These are phyloP conservation scores for Meyerozyma athensensis DNA, from an alignment of 1,139 yeast genomes.

Conservation along the genomic window DNA sequence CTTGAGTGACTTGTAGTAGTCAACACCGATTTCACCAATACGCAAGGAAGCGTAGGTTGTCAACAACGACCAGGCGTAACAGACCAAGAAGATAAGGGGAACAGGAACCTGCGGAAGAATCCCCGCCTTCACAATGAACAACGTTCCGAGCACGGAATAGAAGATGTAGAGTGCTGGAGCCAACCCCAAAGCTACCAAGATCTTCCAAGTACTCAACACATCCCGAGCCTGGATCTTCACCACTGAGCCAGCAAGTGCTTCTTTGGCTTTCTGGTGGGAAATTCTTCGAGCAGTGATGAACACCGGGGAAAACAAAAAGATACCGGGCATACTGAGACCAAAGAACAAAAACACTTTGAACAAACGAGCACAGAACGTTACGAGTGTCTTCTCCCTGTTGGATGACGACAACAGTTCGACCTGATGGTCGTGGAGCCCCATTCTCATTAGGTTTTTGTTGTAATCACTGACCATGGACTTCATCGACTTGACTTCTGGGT, in stretches of 20 bases:
- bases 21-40: slow-evolving; percentile 41
- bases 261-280: slow-evolving; percentile 33
- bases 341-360: slow-evolving; percentile 30
- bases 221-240: slow-evolving; percentile 45
- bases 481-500: slow-evolving; percentile 31
- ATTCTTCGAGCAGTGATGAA: slow-evolving; percentile 34
- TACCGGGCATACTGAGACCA: slow-evolving; percentile 39
- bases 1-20: slow-evolving; percentile 34
- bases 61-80: slow-evolving; percentile 37
- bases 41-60: slow-evolving; percentile 42
- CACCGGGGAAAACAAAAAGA: slow-evolving; percentile 41
- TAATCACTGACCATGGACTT: slow-evolving; percentile 32
- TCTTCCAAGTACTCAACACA: slow-evolving; percentile 46
- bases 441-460: slow-evolving; percentile 27
- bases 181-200: slow-evolving; percentile 39
- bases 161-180: slow-evolving; percentile 42
- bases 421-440: slow-evolving; percentile 43
- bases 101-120: slow-evolving; percentile 13
- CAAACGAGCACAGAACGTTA: slow-evolving; percentile 25
- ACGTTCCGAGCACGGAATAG: slow-evolving; percentile 36
- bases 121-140: slow-evolving; percentile 21
- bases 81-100: slow-evolving; percentile 22
- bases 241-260: slow-evolving; percentile 39
- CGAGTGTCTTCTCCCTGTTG: slow-evolving; percentile 23
- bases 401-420: slow-evolving; percentile 31